phyloP scores from a whole-genome alignment of 371 early-diverging fungal species.

The Rhizopus sp. region DNA sequence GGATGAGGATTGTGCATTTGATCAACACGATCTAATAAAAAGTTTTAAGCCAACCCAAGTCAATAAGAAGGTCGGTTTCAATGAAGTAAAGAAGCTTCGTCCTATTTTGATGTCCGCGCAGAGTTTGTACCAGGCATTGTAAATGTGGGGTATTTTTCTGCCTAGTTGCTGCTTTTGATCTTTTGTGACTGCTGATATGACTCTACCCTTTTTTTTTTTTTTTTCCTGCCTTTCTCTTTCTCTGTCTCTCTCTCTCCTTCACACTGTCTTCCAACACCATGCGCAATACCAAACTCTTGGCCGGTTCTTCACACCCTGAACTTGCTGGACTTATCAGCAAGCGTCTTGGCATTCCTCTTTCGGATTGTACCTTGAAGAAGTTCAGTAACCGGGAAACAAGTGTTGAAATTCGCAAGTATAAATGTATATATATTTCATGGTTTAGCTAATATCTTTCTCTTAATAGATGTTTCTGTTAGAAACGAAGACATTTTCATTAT shows the following conservation, averaged over 20 bases:
- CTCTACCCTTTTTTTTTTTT: constrained; percentile 8
- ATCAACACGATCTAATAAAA: too few species aligned
- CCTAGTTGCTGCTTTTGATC: background rate
- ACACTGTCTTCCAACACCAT: constrained; percentile 30
- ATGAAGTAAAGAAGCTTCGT: too few species aligned
- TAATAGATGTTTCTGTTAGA: constrained; percentile 87
- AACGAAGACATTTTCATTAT: constrained; percentile 97
- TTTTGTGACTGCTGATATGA: constrained; percentile 4
- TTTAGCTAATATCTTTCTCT: background rate
- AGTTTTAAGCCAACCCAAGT: too few species aligned
- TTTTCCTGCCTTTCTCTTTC: background rate
- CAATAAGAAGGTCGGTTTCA: too few species aligned
- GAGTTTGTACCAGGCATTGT: background rate
- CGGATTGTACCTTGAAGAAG: constrained; percentile 74
- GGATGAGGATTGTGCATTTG: too few species aligned
- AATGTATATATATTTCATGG: too few species aligned
- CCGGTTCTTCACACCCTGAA: constrained; percentile 94
- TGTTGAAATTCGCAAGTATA: constrained; percentile 61
- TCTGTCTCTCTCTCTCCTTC: background rate
- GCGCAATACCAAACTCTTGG: constrained; percentile 90
- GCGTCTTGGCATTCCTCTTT: constrained; percentile 75
- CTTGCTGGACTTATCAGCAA: constrained; percentile 81
- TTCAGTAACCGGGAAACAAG: constrained; percentile 77
- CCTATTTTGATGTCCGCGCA: too few species aligned
- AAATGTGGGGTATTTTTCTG: background rate